phyloP scores from a whole-genome alignment of 2,329 filamentous ascomycete species.

The Leptographium galeiforme region DNA sequence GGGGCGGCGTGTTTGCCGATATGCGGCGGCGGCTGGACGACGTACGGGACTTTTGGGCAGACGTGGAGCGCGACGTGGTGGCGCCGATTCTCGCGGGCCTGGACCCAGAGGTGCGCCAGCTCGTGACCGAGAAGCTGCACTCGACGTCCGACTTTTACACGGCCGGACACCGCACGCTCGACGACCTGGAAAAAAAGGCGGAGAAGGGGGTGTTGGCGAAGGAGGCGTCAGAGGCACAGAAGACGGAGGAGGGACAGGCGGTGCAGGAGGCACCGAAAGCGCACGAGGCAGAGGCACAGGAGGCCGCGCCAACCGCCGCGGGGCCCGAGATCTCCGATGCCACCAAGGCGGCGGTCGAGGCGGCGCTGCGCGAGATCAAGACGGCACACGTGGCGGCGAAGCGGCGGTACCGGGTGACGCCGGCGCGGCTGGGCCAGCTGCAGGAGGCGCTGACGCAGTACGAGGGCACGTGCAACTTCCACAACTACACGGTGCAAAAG shows the following conservation, averaged over 20 bases:
- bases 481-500: conserved; percentile 97
- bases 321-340: conserved; percentile 7
- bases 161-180: conserved; percentile 2
- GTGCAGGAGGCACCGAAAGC: not conserved
- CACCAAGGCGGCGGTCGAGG: conserved; percentile 33
- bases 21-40: conserved; percentile 61
- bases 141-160: conserved; percentile 17
- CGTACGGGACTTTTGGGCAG: conserved; percentile 68
- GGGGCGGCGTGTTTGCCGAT: conserved; percentile 53
- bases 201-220: conserved; percentile 7
- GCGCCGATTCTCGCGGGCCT: conserved; percentile 53
- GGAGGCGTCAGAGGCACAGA: conserved; percentile 1
- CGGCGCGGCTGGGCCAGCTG: conserved; percentile 57
- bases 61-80: conserved; percentile 68
- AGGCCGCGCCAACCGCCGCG: not conserved
- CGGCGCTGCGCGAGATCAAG: conserved; percentile 62
- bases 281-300: not conserved
- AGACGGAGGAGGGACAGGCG: not conserved
- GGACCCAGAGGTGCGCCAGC: conserved; percentile 48
- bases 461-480: conserved; percentile 77
- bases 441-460: conserved; percentile 65
- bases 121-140: conserved; percentile 51
- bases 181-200: conserved; percentile 5
- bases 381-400: conserved; percentile 71
- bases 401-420: conserved; percentile 68